phyloP scores from a whole-genome alignment of 2,329 filamentous ascomycete genomes.

The Fusarium clavum region DNA sequence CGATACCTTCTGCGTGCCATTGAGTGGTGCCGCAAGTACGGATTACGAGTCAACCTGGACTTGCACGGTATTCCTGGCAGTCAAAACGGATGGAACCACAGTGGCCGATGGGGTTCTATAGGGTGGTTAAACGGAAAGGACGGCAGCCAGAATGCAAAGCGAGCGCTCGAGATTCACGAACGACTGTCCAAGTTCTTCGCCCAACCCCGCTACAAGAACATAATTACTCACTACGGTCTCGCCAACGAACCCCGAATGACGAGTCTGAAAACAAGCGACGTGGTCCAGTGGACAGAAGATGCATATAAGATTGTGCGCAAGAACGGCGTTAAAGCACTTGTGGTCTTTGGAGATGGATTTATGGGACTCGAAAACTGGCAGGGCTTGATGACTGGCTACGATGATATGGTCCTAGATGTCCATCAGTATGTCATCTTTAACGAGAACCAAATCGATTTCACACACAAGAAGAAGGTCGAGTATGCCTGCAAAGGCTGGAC shows the following conservation, averaged over 20 bases:
- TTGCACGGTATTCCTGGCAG: conserved; percentile 91
- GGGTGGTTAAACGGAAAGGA: conserved; percentile 93
- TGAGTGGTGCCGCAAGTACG: conserved; percentile 93
- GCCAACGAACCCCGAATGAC: conserved; percentile 95
- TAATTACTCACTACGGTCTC: conserved; percentile 92
- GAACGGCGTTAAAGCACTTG: conserved; percentile 77
- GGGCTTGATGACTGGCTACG: conserved; percentile 77
- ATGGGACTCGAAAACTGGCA: conserved; percentile 93
- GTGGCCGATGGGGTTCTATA: conserved; percentile 82
- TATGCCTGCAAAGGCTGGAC: conserved; percentile 93
- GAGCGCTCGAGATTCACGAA: conserved; percentile 88
- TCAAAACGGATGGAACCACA: conserved; percentile 99
- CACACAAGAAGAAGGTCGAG: conserved; percentile 84
- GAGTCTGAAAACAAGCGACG: conserved; percentile 70
- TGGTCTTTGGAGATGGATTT: conserved; percentile 96
- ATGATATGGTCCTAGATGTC: conserved; percentile 88
- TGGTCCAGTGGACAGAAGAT: conserved; percentile 82
- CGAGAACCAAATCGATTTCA: conserved; percentile 82
- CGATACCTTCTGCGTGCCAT: conserved; percentile 92
- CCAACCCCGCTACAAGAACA: conserved; percentile 90
- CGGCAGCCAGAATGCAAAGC: conserved; percentile 80
- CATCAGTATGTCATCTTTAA: conserved; percentile 99
- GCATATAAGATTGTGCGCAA: conserved; percentile 78
- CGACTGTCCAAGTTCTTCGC: conserved; percentile 92
- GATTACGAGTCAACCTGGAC: conserved; percentile 91